Evolutionary conservation across 2,329 filamentous ascomycete genomes (phyloP).

Genomic region (Coniochaeta ligniaria): DNA sequence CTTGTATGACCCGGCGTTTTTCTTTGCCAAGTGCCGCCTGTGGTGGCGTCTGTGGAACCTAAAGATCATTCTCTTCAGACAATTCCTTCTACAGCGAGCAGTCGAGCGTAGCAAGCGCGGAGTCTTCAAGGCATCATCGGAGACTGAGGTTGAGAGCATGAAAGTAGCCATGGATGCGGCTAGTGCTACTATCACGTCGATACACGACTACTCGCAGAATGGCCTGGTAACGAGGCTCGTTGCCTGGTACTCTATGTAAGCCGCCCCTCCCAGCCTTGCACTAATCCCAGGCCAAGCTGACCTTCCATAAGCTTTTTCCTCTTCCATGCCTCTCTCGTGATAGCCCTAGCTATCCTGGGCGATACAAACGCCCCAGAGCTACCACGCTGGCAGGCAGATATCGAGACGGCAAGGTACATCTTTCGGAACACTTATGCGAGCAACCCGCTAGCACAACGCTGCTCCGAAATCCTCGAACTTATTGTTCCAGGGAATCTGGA

Average conservation of each 20-base stretch:
- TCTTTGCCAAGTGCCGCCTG: conserved; percentile 18
- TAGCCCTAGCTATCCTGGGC: conserved; percentile 19
- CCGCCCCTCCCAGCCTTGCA: background rate
- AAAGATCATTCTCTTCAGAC: conserved; percentile 22
- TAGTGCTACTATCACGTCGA: conserved; percentile 17
- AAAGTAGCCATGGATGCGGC: conserved; percentile 18
- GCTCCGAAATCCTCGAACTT: conserved; percentile 19
- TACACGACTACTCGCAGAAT: conserved; percentile 14
- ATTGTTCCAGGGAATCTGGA: conserved; percentile 11
- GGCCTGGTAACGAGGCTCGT: conserved; percentile 15
- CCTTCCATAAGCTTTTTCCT: conserved; percentile 18
- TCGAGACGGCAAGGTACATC: conserved; percentile 17
- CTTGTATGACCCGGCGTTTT: conserved; percentile 12
- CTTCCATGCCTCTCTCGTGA: conserved; percentile 22
- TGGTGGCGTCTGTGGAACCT: conserved; percentile 26
- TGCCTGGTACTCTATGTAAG: conserved; percentile 24
- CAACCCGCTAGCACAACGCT: conserved; percentile 18
- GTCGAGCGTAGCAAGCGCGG: conserved; percentile 12
- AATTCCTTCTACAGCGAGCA: conserved; percentile 18
- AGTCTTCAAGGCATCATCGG: conserved; percentile 3
- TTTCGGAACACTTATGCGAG: conserved; percentile 9
- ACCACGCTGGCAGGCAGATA: conserved; percentile 18
- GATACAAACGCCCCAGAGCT: conserved; percentile 17
- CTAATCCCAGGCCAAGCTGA: background rate
- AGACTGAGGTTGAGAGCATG: conserved; percentile 15